These are phyloP conservation scores for Pythium insidiosum DNA, from an alignment of 352 stramenopile species.

Conservation along the genomic window DNA sequence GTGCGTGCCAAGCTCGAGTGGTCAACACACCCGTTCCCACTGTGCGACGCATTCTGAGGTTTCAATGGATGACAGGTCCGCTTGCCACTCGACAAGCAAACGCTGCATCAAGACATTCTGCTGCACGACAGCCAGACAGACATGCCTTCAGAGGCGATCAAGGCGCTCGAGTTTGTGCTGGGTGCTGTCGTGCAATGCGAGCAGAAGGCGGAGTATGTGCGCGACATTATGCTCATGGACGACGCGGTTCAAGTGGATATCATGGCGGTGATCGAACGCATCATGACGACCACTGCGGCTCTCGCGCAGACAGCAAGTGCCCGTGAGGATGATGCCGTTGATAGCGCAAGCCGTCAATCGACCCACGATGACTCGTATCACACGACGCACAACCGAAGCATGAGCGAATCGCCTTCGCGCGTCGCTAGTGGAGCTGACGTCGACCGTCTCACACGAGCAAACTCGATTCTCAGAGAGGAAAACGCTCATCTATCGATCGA, in stretches of 20 bases:
- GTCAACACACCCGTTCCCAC: no score
- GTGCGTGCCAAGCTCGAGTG: constrained; percentile 7
- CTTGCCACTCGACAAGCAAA: no score
- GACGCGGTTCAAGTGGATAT: constrained; percentile 50
- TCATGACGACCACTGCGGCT: constrained; percentile 19
- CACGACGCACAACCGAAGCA: no score
- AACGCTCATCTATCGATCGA: constrained; percentile 28
- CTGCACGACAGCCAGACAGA: no score
- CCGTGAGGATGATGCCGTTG: no score
- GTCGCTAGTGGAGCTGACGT: constrained; percentile 40
- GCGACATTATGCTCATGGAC: constrained; percentile 57
- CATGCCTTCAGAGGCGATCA: no score
- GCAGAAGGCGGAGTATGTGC: constrained; percentile 40
- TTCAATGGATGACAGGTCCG: no score
- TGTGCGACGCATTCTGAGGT: no score
- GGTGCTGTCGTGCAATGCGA: constrained; percentile 51
- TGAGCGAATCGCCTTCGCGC: constrained; percentile 27
- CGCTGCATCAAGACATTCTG: no score
- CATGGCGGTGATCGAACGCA: constrained; percentile 55
- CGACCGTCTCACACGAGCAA: constrained; percentile 36
- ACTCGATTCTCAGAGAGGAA: constrained; percentile 52
- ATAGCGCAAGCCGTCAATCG: no score
- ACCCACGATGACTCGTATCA: constrained; percentile 2
- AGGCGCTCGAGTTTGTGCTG: constrained; percentile 35
- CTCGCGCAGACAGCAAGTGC: background rate